These are phyloP conservation scores for Sugiyamaella floridensis DNA, from an alignment of 805 yeast species.

Conservation along the genomic window DNA sequence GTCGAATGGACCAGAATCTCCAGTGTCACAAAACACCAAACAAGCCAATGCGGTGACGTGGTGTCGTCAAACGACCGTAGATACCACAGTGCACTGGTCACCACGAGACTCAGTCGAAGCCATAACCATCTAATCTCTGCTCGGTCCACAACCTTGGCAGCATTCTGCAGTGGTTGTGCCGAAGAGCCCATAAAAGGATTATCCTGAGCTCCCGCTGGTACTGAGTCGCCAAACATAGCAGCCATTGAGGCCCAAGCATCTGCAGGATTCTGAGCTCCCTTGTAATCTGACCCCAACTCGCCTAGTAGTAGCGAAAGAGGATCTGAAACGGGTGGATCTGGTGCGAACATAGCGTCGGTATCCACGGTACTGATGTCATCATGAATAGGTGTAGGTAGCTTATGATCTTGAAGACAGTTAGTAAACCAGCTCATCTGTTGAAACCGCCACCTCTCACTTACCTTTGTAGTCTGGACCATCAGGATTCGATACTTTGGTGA, in stretches of 20 bases:
- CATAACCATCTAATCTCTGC: conserved; percentile 17
- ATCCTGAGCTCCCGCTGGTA: neutral
- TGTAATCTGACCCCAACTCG: conserved; percentile 13
- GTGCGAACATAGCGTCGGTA: neutral
- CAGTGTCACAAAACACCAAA: conserved; percentile 19
- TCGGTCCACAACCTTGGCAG: neutral
- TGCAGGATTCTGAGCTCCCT: neutral
- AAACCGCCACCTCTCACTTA: neutral
- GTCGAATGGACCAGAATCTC: conserved; percentile 21
- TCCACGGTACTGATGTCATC: neutral
- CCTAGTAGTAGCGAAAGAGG: conserved; percentile 19
- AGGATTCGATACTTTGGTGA: conserved; percentile 25
- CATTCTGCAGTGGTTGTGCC: neutral
- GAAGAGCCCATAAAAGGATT: neutral
- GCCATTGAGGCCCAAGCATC: neutral
- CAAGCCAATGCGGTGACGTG: conserved; percentile 1
- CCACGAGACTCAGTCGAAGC: conserved; percentile 18
- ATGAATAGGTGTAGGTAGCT: neutral
- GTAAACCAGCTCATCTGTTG: neutral
- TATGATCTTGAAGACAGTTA: neutral
- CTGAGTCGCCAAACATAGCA: neutral
- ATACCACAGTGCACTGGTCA: conserved; percentile 21
- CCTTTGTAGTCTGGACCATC: conserved; percentile 20
- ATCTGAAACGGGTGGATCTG: conserved; percentile 6
- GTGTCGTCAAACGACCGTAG: conserved; percentile 4